phyloP scores from a whole-genome alignment of 306 rosid genomes.

The Herpetospermum pedunculosum region DNA sequence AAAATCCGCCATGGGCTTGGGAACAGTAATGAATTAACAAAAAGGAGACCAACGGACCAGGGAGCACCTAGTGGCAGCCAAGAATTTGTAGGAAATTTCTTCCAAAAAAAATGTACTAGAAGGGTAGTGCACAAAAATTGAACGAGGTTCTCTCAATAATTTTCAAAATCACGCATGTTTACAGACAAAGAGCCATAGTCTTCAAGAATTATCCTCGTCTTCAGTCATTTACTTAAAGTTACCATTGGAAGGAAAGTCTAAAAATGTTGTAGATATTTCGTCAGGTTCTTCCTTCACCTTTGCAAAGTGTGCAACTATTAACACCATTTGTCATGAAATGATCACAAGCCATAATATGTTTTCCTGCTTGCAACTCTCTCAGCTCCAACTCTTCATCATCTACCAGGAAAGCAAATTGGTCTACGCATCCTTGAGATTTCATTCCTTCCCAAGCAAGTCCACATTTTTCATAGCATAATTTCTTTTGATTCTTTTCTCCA shows the following conservation, averaged over 20 bases:
- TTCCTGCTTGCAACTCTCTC: slow-evolving; percentile 51
- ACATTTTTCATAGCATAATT: slow-evolving; percentile 35
- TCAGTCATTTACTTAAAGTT: background rate
- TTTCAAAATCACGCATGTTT: background rate
- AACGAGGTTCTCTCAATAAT: background rate
- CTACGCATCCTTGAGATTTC: slow-evolving; percentile 28
- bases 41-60: background rate
- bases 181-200: background rate
- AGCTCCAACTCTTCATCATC: slow-evolving; percentile 91
- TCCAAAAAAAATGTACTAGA: background rate
- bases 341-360: slow-evolving; percentile 28
- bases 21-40: background rate
- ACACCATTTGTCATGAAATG: slow-evolving; percentile 42
- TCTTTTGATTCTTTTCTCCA: slow-evolving; percentile 23
- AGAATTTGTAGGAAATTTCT: background rate
- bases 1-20: no score
- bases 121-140: background rate
- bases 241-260: background rate
- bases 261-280: background rate
- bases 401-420: slow-evolving; percentile 43
- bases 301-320: slow-evolving; percentile 64
- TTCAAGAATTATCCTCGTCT: background rate
- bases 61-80: background rate
- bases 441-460: slow-evolving; percentile 49
- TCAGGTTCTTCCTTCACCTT: slow-evolving; percentile 33